Conservation (phyloP, 2,329 filamentous ascomycete genomes). For the Clonostachys sp. region DNA sequence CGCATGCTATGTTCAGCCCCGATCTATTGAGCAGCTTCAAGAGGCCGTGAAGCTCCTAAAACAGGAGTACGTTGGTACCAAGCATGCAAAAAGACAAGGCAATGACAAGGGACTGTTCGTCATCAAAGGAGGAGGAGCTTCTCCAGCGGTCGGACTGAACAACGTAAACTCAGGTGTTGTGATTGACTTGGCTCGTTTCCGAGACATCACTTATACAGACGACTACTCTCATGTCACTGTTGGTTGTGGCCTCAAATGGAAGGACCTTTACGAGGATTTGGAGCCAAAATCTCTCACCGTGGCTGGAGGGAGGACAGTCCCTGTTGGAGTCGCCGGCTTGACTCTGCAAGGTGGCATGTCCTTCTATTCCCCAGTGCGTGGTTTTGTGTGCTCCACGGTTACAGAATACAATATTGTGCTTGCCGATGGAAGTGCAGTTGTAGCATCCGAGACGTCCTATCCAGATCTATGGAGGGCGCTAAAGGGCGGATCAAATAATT, state of each 20-base stretch:
- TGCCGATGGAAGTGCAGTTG: constrained; percentile 34
- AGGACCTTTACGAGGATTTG: constrained; percentile 30
- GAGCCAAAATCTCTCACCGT: constrained; percentile 28
- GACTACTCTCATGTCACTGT: constrained; percentile 28
- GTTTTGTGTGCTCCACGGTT: constrained; percentile 42
- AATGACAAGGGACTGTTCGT: constrained; percentile 27
- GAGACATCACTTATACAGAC: constrained; percentile 21
- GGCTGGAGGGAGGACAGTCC: constrained; percentile 29
- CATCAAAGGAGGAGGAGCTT: constrained; percentile 46
- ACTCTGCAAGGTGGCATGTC: constrained; percentile 43
- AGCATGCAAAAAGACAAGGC: too few relatives aligned
- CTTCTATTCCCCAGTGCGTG: constrained; percentile 36
- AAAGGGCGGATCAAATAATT: constrained; percentile 7
- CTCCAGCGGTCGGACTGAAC: constrained; percentile 34
- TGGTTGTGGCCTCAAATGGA: constrained; percentile 38
- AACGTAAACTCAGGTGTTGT: constrained; percentile 33
- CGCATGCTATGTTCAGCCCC: too few relatives aligned
- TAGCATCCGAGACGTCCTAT: constrained; percentile 19
- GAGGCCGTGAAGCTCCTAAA: too few relatives aligned
- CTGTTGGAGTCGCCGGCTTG: constrained; percentile 37
- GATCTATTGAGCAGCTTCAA: too few relatives aligned
- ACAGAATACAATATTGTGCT: constrained; percentile 40
- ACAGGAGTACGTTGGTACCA: too few relatives aligned
- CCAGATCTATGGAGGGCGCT: constrained; percentile 5
- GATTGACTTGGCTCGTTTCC: constrained; percentile 34